phyloP scores from a whole-genome alignment of 225 moss, liverwort and hornwort species.

The Marchantia polymorpha region DNA sequence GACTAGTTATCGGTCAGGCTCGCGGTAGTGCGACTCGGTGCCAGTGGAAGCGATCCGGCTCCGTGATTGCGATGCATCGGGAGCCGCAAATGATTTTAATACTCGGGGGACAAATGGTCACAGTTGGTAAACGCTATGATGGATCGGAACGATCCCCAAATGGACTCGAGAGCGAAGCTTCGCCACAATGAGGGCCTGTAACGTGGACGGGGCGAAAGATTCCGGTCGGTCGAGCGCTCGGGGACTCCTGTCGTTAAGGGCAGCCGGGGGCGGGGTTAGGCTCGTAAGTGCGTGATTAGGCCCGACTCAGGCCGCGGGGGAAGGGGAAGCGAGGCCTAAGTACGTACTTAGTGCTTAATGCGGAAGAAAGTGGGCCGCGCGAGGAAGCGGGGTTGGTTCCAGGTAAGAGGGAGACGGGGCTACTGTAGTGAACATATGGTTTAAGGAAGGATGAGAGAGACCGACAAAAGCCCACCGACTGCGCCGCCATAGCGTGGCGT shows the following conservation, averaged over 20 bases:
- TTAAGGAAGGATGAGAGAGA: conserved; percentile 4
- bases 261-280: no score
- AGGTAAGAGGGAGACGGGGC: no score
- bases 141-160: not conserved
- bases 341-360: not conserved
- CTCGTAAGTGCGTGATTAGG: no score
- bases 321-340: not conserved
- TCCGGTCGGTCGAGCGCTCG: no score
- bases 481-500: conserved; percentile 23
- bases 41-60: no score
- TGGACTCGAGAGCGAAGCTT: not conserved
- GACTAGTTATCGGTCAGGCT: no score
- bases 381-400: not conserved
- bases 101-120: no score
- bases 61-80: not conserved
- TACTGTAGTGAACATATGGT: no score
- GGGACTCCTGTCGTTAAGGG: no score
- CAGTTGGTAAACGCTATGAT: not conserved
- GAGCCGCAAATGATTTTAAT: not conserved
- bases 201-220: not conserved
- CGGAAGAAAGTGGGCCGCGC: not conserved
- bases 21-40: no score
- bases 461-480: conserved; percentile 1
- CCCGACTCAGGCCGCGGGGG: not conserved
- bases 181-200: not conserved